phyloP scores from a whole-genome alignment of 805 yeast genomes.

The Sporopachydermia lactativora region DNA sequence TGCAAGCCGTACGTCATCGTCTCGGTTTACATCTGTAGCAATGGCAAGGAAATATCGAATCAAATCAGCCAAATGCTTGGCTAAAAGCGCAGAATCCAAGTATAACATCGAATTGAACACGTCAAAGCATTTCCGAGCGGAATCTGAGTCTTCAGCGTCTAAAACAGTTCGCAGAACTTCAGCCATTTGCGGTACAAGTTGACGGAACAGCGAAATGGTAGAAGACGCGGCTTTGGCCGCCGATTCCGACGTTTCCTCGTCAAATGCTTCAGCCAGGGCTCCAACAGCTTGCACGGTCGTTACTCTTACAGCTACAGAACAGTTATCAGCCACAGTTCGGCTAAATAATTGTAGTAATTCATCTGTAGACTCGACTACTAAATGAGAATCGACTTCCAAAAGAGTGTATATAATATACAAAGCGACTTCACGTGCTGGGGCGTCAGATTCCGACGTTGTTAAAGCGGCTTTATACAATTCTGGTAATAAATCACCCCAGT shows the following conservation, averaged over 20 bases:
- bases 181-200: slow-evolving; percentile 67
- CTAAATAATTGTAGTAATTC: slow-evolving; percentile 63
- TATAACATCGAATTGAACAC: slow-evolving; percentile 69
- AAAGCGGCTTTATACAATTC: slow-evolving; percentile 55
- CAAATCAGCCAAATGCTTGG: slow-evolving; percentile 56
- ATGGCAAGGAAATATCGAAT: slow-evolving; percentile 54
- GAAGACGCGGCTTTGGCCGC: slow-evolving; percentile 31
- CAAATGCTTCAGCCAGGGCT: slow-evolving; percentile 26
- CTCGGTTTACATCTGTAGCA: slow-evolving; percentile 46
- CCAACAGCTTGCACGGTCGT: slow-evolving; percentile 74
- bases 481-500: slow-evolving; percentile 72
- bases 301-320: slow-evolving; percentile 62
- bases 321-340: slow-evolving; percentile 43
- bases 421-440: slow-evolving; percentile 58
- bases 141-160: slow-evolving; percentile 52
- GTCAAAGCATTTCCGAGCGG: slow-evolving; percentile 65
- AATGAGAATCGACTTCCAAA: slow-evolving; percentile 54
- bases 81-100: slow-evolving; percentile 65
- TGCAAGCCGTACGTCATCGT: slow-evolving; percentile 70
- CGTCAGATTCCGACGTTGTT: slow-evolving; percentile 31
- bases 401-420: slow-evolving; percentile 66
- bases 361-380: slow-evolving; percentile 40
- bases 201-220: slow-evolving; percentile 39
- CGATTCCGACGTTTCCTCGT: slow-evolving; percentile 42
- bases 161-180: slow-evolving; percentile 67